phyloP scores from a whole-genome alignment of 176 grass and related monocot genomes.

The Triticum dicoccoides region DNA sequence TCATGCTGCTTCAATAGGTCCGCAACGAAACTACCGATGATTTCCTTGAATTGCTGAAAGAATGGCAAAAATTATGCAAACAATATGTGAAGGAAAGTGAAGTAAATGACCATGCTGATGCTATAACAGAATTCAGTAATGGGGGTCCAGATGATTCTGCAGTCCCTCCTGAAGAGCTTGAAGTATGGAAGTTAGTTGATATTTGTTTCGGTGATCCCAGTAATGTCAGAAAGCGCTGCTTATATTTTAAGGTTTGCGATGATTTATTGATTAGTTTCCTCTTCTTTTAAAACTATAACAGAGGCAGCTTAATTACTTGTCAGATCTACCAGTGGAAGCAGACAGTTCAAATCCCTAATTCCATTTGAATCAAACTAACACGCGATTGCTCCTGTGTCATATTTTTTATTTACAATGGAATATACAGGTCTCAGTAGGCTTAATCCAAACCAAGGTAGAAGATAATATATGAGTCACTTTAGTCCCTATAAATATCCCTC shows the following conservation, averaged over 20 bases:
- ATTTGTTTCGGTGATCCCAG: slow-evolving; percentile 93
- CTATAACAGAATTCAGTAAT: slow-evolving; percentile 43
- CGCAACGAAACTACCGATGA: slow-evolving; percentile 72
- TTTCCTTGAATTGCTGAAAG: slow-evolving; percentile 81
- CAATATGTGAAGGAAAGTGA: slow-evolving; percentile 44
- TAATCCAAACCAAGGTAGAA: not conserved
- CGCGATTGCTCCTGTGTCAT: not conserved
- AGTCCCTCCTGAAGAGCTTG: slow-evolving; percentile 52
- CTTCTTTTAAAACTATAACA: slow-evolving; percentile 3
- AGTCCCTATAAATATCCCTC: not conserved
- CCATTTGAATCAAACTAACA: not conserved
- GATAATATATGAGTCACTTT: not conserved
- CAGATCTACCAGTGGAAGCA: slow-evolving; percentile 3
- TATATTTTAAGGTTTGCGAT: slow-evolving; percentile 81
- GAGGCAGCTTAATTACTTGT: slow-evolving; percentile 15
- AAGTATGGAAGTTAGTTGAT: slow-evolving; percentile 80
- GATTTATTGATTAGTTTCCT: slow-evolving; percentile 10
- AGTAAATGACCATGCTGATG: not conserved
- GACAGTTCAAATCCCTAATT: slow-evolving; percentile 1
- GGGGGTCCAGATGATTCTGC: slow-evolving; percentile 34
- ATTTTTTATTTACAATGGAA: not conserved
- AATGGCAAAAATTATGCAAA: slow-evolving; percentile 87
- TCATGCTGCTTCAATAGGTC: slow-evolving; percentile 55
- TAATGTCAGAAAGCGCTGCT: slow-evolving; percentile 42
- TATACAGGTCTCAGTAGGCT: not conserved